Evolutionary conservation across 257 asterid genomes (phyloP).

Genomic region (Nyctanthes arbortristis): DNA sequence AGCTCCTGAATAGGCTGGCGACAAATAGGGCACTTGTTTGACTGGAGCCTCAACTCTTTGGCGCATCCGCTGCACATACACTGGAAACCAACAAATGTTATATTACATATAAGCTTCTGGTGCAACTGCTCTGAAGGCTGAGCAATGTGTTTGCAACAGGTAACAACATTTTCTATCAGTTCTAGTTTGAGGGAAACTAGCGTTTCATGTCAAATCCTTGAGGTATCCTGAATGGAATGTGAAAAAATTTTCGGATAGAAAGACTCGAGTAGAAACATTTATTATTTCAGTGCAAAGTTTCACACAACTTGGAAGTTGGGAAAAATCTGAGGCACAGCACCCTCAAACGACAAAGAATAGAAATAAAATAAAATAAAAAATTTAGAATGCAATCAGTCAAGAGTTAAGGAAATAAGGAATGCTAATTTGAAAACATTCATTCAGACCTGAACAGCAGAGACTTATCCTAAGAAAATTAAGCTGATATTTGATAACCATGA

Average conservation of each 20-base stretch:
- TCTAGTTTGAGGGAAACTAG: no score
- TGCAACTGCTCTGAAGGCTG: neutral
- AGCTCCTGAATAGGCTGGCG: constrained; percentile 88
- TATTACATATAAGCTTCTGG: neutral
- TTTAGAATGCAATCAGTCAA: neutral
- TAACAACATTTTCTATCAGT: no score
- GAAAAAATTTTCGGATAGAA: no score
- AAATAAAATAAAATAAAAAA: no score
- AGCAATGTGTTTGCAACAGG: neutral
- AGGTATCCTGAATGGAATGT: no score
- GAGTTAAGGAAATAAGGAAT: neutral
- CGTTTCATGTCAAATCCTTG: no score
- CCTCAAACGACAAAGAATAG: no score
- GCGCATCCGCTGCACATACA: constrained; percentile 88
- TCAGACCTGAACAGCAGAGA: neutral
- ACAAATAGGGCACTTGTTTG: constrained; percentile 84
- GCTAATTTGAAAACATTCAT: neutral
- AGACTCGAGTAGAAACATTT: no score
- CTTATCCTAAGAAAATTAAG: neutral
- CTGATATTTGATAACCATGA: no score
- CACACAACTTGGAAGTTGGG: no score
- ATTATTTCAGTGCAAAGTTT: no score
- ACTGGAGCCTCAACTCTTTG: constrained; percentile 74
- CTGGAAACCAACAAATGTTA: constrained; percentile 39
- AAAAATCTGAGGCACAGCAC: neutral